phyloP scores from a whole-genome alignment of 2,329 filamentous ascomycete genomes.

The Verticillium alfalfae region DNA sequence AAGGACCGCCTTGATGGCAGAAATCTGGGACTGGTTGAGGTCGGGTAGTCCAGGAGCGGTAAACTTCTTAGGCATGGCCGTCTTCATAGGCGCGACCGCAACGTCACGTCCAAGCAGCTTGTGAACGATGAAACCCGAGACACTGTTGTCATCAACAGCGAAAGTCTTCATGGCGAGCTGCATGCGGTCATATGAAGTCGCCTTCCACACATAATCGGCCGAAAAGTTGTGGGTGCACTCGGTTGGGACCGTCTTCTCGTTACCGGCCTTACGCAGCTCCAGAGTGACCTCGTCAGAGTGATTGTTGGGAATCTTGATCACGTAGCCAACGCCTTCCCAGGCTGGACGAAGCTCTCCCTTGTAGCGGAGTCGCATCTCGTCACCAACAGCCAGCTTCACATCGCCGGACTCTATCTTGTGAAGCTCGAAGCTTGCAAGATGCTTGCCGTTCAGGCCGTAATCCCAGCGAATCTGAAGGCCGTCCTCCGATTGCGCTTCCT shows the following conservation, averaged over 20 bases:
- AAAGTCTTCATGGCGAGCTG: constrained; percentile 99
- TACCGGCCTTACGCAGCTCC: constrained; percentile 87
- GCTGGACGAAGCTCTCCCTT: constrained; percentile 85
- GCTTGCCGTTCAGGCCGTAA: constrained; percentile 93
- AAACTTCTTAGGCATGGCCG: constrained; percentile 92
- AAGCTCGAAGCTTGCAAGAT: constrained; percentile 88
- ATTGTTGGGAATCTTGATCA: constrained; percentile 99
- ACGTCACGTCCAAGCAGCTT: constrained; percentile 94
- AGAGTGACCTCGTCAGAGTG: constrained; percentile 96
- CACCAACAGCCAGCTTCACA: constrained; percentile 94
- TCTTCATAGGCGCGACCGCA: constrained; percentile 90
- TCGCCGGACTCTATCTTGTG: constrained; percentile 97
- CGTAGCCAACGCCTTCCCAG: constrained; percentile 98
- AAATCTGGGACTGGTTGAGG: constrained; percentile 91
- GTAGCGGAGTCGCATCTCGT: constrained; percentile 97
- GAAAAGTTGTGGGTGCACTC: constrained; percentile 98
- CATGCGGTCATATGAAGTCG: constrained; percentile 98
- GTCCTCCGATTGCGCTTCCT: constrained; percentile 96
- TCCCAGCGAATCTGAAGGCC: constrained; percentile 93
- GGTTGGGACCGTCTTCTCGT: constrained; percentile 92
- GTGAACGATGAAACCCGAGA: constrained; percentile 98
- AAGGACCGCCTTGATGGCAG: constrained; percentile 90
- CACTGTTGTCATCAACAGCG: constrained; percentile 94
- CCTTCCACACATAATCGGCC: constrained; percentile 99
- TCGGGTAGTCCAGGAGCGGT: constrained; percentile 91